Evolutionary conservation across 1,284 basidiomycete genomes (phyloP), one percentile per base, ranked within the genome.

Genomic region (Cutaneotrichosporon sp.): DNA sequence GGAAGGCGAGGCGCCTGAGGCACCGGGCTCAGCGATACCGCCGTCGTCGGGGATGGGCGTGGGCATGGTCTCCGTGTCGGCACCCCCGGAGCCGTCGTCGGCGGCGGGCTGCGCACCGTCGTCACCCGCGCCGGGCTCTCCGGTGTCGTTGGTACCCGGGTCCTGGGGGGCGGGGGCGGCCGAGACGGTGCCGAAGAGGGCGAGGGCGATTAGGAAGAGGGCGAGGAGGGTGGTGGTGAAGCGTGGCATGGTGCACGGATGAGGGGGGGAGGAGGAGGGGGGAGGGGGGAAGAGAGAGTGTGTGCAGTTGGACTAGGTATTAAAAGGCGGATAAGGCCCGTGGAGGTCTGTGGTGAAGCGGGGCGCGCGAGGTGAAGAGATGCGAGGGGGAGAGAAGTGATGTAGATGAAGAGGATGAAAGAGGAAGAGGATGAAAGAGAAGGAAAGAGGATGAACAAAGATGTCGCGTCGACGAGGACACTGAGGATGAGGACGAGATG

Each of bases 91-190:
- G 46, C 42, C 46, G 20, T 45, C 31, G 50, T 43, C 54, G 16
- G 20, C 43, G 27, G 29, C 8, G 49, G 27, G n/a, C n/a, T n/a
- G n/a, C 56, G 14, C 25, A 29, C 29, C 9, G 29, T 29, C 43
- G 56, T 36, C 51, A 22, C 20, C 43, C 10, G 51, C 20, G 34
- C 14, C 34, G 3, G 51, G 22, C 8, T 16, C 36, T 27, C 14
- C 24, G 36, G 4, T 31, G 54, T 49, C 54, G 45, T 11, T 46
- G 45, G 45, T 22, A 20, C 29, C 50, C 8, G 51, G 33, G 54
- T 58, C 61, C 57, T 63, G 62, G 20, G 51, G 33, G 49, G 55
- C 57, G 53, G 58, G 58, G n/a, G 58, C 62, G 25, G 14, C 29
- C 8, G 42, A 36, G 18, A 64, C 33, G 27, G 55, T 38, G 34